Evolutionary conservation across 768 basidiomycete genomes (phyloP).

Genomic region (Rhizopogon rudus): DNA sequence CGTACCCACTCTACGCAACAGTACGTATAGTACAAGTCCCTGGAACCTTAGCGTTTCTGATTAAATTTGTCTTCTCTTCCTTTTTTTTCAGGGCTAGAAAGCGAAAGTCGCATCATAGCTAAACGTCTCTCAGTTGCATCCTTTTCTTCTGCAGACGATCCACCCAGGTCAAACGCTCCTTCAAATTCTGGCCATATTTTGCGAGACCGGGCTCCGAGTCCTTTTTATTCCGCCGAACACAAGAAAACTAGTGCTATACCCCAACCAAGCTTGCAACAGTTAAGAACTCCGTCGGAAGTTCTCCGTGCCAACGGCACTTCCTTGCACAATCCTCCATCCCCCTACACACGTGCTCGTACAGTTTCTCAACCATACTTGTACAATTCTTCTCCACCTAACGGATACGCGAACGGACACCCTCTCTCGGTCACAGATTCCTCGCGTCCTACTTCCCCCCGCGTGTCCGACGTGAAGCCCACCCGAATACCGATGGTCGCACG

Average conservation of each 20-base stretch:
- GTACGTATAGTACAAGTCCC: conserved; percentile 36
- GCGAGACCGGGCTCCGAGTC: conserved; percentile 13
- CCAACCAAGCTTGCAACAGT: conserved; percentile 37
- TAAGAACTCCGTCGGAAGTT: conserved; percentile 24
- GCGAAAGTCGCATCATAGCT: conserved; percentile 72
- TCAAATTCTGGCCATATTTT: conserved; percentile 14
- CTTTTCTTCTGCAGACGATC: conserved; percentile 49
- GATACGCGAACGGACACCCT: conserved; percentile 19
- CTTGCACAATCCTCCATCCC: conserved; percentile 26
- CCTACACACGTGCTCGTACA: conserved; percentile 53
- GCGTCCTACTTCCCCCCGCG: conserved; percentile 41
- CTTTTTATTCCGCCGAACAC: conserved; percentile 26
- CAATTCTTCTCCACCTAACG: conserved; percentile 31
- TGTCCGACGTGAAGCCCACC: conserved; percentile 35
- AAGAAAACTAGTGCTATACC: conserved; percentile 42
- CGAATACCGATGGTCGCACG: conserved; percentile 45
- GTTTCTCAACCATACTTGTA: conserved; percentile 56
- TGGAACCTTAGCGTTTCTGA: background rate
- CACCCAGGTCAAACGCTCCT: conserved; percentile 16
- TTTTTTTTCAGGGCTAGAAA: conserved; percentile 59
- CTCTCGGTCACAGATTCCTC: conserved; percentile 32
- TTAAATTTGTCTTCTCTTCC: background rate
- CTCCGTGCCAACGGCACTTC: conserved; percentile 24
- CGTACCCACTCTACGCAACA: conserved; percentile 75
- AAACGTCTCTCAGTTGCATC: conserved; percentile 75